Evolutionary conservation across 208 protist genomes (phyloP), one percentile per base, ranked within the genome.

Genomic region (Leptomonas seymouri): DNA sequence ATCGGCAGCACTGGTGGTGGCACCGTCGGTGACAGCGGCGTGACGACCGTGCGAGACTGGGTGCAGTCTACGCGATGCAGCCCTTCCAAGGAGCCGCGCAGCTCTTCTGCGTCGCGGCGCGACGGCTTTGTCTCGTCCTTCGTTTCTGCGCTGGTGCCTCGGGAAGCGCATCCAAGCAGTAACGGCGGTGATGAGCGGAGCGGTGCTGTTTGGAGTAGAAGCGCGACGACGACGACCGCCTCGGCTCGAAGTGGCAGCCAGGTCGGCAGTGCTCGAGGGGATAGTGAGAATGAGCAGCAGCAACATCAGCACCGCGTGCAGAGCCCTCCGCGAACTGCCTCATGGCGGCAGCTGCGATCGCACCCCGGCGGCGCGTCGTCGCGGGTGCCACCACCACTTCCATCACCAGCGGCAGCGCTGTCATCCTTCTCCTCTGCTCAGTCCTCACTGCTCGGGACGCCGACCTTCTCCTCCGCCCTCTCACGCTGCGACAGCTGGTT

Each of bases 51-150:
- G 64, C 67, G 78, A 11, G 78, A 84, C 51, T 80, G 67, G 68
- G 67, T 74, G 39, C 71, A 64, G 7, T 61, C 62, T 20, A 45
- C 69, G 23, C 57, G 72, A 5, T 59, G 78, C 46, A 76, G 75
- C 58, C 67, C 78, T 12, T 51, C 78, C 11, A 77, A 80, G 48
- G 50, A 80, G 46, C 68, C 78, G 11, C 84, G 80, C 74, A 86
- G 84, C 51, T 44, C 46, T 12, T 77, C 74, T 27, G 11, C 67
- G 25, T 84, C 84, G 4, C 71, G 77, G 14, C 68, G 80, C 23
- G 84, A 86, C 44, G 66, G 71, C 49, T 71, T 86, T 25, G 78
- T 73, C 15, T 42, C 45, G 1, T 76, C 69, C 31, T 75, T 65
- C 30, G 72, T 74, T 25, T 72, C 68, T 12, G 36, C 68, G 3